Conservation (phyloP, 2,329 filamentous ascomycete genomes). For the Colletotrichum sansevieriae region DNA sequence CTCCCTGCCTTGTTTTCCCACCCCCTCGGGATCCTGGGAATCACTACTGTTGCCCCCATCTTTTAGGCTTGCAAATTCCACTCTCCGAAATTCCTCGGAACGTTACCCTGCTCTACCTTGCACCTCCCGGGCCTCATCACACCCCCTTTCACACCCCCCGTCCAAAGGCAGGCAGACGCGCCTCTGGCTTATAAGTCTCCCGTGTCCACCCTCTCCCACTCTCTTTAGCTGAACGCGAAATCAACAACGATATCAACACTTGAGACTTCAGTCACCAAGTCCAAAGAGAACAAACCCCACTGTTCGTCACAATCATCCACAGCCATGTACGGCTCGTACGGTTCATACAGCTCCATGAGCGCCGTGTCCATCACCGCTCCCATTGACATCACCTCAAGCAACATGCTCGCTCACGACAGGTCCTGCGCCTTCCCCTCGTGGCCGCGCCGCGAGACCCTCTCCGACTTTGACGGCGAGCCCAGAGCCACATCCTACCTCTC, state of each 20-base stretch:
- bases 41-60: constrained; percentile 34
- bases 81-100: constrained; percentile 40
- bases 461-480: constrained; percentile 54
- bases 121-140: constrained; percentile 21
- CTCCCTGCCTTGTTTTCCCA: constrained; percentile 42
- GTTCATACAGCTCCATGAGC: constrained; percentile 64
- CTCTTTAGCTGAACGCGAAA: constrained; percentile 10
- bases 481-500: constrained; percentile 70
- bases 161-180: constrained; percentile 37
- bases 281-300: constrained; percentile 46
- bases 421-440: constrained; percentile 71
- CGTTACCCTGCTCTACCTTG: constrained; percentile 35
- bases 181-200: constrained; percentile 39
- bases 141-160: constrained; percentile 29
- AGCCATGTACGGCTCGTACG: constrained; percentile 65
- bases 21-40: constrained; percentile 38
- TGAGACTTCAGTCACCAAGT: constrained; percentile 14
- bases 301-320: constrained; percentile 37
- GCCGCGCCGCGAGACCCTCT: constrained; percentile 67
- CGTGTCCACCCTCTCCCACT: constrained; percentile 39
- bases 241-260: constrained; percentile 33
- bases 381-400: constrained; percentile 60
- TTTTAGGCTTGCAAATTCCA: constrained; percentile 40
- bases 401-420: constrained; percentile 56
- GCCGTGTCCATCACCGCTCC: constrained; percentile 53